Percentiles rank a stretch among this genome's conserved stretches.
These are phyloP conservation scores for Boletellus ananas DNA, from an alignment of 768 basidiomycete species.

Conservation along the genomic window DNA sequence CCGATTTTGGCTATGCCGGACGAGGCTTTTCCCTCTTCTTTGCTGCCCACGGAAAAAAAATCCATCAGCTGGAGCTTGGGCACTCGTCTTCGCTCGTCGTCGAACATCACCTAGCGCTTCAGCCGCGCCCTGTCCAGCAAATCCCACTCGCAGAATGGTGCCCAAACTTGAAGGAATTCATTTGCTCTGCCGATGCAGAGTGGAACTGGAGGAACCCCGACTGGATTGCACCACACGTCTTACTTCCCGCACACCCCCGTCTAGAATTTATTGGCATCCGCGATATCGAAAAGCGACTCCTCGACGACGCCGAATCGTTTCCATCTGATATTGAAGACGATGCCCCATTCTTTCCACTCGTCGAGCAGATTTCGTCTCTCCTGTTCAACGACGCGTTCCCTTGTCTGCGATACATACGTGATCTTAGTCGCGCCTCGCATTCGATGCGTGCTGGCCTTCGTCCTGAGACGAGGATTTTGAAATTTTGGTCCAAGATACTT, in stretches of 20 bases:
- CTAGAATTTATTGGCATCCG: constrained; percentile 68
- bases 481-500: constrained; percentile 52
- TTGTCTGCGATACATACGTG: constrained; percentile 53
- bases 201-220: constrained; percentile 80
- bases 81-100: constrained; percentile 65
- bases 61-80: constrained; percentile 67
- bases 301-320: constrained; percentile 39
- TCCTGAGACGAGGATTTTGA: constrained; percentile 34
- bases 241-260: constrained; percentile 60
- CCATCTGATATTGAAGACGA: constrained; percentile 35
- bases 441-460: constrained; percentile 40
- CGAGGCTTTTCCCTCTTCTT: constrained; percentile 65
- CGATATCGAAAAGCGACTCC: constrained; percentile 61
- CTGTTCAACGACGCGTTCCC: constrained; percentile 61
- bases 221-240: constrained; percentile 75
- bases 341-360: constrained; percentile 59
- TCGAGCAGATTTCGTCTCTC: constrained; percentile 61
- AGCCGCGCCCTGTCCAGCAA: constrained; percentile 31
- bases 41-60: constrained; percentile 56
- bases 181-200: constrained; percentile 73
- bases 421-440: constrained; percentile 60
- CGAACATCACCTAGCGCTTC: constrained; percentile 60
- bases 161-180: constrained; percentile 64
- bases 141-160: constrained; percentile 65
- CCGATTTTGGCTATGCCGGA: constrained; percentile 69